A percentile compares a stretch with the other conserved stretches of the same genome.
phyloP scores from a whole-genome alignment of 73 alveolate genomes.

The Breviolum minutum region DNA sequence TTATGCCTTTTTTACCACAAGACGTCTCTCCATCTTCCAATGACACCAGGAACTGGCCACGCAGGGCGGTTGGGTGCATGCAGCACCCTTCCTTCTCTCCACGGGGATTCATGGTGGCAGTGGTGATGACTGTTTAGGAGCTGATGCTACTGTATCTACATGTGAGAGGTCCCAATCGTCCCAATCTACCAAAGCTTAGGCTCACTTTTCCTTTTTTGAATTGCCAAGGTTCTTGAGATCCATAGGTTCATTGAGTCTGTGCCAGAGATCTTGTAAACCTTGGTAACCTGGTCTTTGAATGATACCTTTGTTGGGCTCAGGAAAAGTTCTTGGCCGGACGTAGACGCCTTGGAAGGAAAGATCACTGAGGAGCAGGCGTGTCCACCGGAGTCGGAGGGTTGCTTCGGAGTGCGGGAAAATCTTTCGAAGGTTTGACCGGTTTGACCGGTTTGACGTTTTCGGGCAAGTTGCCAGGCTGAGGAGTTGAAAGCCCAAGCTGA shows the following conservation, averaged over 20 bases:
- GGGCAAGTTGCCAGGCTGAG: background rate
- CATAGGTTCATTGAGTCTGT: background rate
- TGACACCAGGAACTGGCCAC: constrained; percentile 37
- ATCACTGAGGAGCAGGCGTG: constrained; percentile 63
- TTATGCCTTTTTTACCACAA: background rate
- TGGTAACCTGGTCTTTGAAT: no score
- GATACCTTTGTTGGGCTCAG: background rate
- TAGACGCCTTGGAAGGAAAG: constrained; percentile 70
- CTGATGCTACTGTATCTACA: background rate
- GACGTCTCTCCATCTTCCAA: background rate
- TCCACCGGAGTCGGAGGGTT: background rate
- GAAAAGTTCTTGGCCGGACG: constrained; percentile 80
- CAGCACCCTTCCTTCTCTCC: constrained; percentile 95
- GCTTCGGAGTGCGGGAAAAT: background rate
- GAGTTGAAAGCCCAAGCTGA: constrained; percentile 41
- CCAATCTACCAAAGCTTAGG: no score
- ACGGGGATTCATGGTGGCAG: constrained; percentile 38
- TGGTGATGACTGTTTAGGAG: background rate
- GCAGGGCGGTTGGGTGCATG: constrained; percentile 89
- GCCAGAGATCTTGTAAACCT: no score
- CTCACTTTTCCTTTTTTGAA: no score
- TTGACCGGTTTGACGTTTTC: background rate
- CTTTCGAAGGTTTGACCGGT: background rate
- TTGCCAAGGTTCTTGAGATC: background rate
- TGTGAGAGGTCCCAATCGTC: background rate